Base-by-base conservation (phyloP, 345 rosid genomes). In the Citrus glauca region DNA sequence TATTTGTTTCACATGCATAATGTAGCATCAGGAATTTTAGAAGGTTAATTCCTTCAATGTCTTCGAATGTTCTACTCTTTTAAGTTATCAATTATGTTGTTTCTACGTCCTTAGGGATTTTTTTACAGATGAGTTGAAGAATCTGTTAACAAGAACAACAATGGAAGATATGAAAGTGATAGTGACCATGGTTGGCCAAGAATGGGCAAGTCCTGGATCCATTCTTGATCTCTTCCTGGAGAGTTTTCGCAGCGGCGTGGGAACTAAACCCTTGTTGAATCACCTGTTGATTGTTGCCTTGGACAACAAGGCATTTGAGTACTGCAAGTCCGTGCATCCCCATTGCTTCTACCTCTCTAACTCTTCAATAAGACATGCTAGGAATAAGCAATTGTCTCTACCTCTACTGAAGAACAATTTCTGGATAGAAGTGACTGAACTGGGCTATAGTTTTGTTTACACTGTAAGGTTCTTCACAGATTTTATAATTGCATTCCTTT, bases 211-310 rank as follows among this genome's bases (percentile, higher is more conserved):
- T 17, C 83, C 84, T 7, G 84, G 63, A 14, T 87, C 91, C 20
- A 30, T 87, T 60, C 80, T 90, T 28, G 89, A 92, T 76, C 78
- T 86, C 7, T 90, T 90, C 82, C 84, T 92, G 6, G 83, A 84
- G 79, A 88, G 93, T 79, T 81, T 87, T 73, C 69, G 81, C 11
- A 78, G 77, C n/a, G 91, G 94, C 1, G 38, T 83, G 27, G 80
- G 80, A n/a, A 87, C 88, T 0, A 61, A 79, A 68, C 66, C 11
- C 60, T 77, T 88, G 40, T 73, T 90, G 81, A 85, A 87, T 69
- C 89, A 89, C 78, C 72, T 90, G 80, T 76, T 90, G 33, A 81
- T 89, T 75, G 76, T 85, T 37, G 84, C 83, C 48, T 40, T 84
- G 56, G 92, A 86, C 71, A 69, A 57, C 50, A 78, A 78, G 71